Conservation (phyloP, 2,329 filamentous ascomycete species). For the Fusarium incarnatum region DNA sequence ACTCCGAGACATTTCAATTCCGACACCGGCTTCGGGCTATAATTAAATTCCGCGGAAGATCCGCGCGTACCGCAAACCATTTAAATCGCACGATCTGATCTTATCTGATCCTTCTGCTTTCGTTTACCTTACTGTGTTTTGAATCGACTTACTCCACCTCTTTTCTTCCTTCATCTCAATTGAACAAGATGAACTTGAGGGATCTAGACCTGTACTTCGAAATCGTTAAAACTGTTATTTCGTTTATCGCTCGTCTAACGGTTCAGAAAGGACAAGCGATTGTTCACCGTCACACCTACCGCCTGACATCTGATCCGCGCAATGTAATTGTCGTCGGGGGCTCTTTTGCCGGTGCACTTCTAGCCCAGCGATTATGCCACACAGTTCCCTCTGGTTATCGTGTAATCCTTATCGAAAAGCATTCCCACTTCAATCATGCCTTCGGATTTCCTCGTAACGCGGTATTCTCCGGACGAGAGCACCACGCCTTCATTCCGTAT, state of each 20-base stretch:
- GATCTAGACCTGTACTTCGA: conserved; percentile 9
- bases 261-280: neutral
- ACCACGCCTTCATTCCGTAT: conserved; percentile 10
- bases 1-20: too few species aligned
- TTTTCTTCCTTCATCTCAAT: too few species aligned
- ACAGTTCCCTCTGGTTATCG: conserved; percentile 26
- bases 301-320: neutral
- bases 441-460: conserved; percentile 33
- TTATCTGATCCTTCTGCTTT: neutral
- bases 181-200: conserved; percentile 10
- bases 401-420: conserved; percentile 27
- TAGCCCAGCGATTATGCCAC: conserved; percentile 18
- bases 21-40: neutral
- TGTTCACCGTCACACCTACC: conserved; percentile 24
- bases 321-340: conserved; percentile 31
- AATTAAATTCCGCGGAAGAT: neutral
- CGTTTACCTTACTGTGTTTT: too few species aligned
- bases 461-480: conserved; percentile 15
- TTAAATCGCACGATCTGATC: neutral
- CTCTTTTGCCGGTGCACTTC: conserved; percentile 23
- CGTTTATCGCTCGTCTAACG: neutral
- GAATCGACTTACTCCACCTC: neutral
- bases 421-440: conserved; percentile 31
- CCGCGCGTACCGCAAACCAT: neutral
- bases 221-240: conserved; percentile 4